Evolutionary conservation across 305 asterid genomes (phyloP).

Genomic region (Stenogyne calaminthoides): DNA sequence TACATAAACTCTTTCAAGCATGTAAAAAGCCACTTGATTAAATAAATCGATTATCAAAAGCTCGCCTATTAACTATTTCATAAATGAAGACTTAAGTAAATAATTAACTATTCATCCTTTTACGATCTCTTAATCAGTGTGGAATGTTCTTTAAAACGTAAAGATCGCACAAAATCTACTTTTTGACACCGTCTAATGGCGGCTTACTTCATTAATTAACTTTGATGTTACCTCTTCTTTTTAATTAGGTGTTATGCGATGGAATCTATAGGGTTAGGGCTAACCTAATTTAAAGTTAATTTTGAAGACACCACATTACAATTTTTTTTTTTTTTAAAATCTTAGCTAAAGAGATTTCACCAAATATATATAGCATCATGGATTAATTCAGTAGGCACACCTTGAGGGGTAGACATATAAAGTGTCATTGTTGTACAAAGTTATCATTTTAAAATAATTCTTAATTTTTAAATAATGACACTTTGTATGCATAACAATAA

Average conservation of each 20-base stretch:
- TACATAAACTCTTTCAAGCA: not conserved
- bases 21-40: constrained; percentile 25
- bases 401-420: no score
- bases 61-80: constrained; percentile 3
- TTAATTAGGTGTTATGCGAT: not conserved
- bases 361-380: not conserved
- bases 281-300: not conserved
- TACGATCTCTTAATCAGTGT: constrained; percentile 44
- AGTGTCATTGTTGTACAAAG: no score
- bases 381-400: not conserved
- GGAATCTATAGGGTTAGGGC: constrained; percentile 31
- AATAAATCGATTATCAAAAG: constrained; percentile 11
- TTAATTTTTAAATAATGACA: no score
- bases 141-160: constrained; percentile 47
- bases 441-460: no score
- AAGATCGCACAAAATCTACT: constrained; percentile 46
- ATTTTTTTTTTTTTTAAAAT: no score
- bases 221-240: constrained; percentile 36
- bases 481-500: no score
- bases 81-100: not conserved
- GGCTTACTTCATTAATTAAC: constrained; percentile 62
- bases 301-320: not conserved
- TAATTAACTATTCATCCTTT: constrained; percentile 6
- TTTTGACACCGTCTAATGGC: constrained; percentile 45
- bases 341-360: not conserved